Percentiles rank a stretch among this genome's conserved stretches.
phyloP scores from a whole-genome alignment of 805 yeast species.

The Ogataea kodamae region DNA sequence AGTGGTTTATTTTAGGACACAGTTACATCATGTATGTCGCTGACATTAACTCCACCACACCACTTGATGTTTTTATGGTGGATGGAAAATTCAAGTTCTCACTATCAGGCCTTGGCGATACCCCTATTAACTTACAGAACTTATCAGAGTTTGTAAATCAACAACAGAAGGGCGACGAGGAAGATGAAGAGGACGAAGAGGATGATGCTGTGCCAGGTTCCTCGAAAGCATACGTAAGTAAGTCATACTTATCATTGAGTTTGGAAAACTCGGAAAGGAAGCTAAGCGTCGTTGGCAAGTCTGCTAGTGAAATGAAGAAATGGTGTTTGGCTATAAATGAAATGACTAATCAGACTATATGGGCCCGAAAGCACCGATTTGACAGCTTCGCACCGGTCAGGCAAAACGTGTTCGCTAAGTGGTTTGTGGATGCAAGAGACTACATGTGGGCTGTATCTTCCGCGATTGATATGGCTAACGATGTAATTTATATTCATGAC shows the following conservation, averaged over 20 bases:
- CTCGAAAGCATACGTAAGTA: constrained; percentile 25
- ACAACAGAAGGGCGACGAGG: constrained; percentile 30
- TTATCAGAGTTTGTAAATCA: constrained; percentile 19
- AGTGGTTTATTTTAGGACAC: constrained; percentile 87
- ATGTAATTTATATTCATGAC: constrained; percentile 90
- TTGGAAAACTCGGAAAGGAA: constrained; percentile 78
- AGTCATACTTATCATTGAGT: constrained; percentile 52
- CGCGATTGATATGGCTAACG: constrained; percentile 90
- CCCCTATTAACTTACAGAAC: constrained; percentile 21
- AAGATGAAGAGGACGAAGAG: constrained; percentile 36
- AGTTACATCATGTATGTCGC: constrained; percentile 84
- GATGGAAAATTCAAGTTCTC: constrained; percentile 67
- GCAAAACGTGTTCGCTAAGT: constrained; percentile 81
- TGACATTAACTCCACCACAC: constrained; percentile 80
- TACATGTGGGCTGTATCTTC: constrained; percentile 94
- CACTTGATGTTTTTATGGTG: constrained; percentile 87
- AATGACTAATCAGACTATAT: constrained; percentile 64
- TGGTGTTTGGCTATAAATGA: constrained; percentile 75
- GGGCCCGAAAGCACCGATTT: constrained; percentile 77
- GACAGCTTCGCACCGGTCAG: constrained; percentile 92
- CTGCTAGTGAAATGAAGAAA: constrained; percentile 56
- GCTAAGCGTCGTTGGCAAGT: constrained; percentile 64
- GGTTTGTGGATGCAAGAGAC: constrained; percentile 92
- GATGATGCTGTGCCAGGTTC: constrained; percentile 33
- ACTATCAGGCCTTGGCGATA: constrained; percentile 40